phyloP scores from a whole-genome alignment of 2,329 filamentous ascomycete genomes.

The Penicillium sclerotigenum region DNA sequence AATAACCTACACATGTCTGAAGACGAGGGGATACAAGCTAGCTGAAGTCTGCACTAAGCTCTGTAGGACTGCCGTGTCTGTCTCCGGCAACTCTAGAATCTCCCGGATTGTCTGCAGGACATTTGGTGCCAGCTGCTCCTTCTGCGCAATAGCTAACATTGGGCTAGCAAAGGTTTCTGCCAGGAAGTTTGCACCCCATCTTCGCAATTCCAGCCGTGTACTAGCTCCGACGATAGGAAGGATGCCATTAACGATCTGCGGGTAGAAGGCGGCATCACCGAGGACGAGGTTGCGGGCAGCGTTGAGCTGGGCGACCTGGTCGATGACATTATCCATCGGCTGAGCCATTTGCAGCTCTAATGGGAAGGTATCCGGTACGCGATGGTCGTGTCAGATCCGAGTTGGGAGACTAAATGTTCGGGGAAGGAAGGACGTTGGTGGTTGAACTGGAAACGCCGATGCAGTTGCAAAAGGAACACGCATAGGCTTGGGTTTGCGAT shows the following conservation, averaged over 20 bases:
- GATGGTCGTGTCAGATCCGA: constrained; percentile 1
- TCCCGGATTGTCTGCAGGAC: constrained; percentile 74
- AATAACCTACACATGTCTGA: constrained; percentile 77
- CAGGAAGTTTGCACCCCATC: constrained; percentile 96
- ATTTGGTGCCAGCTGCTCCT: constrained; percentile 72
- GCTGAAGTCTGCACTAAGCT: constrained; percentile 83
- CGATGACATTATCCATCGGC: constrained; percentile 57
- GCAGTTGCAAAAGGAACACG: constrained; percentile 12
- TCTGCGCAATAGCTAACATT: constrained; percentile 70
- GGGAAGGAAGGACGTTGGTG: constrained; percentile 5
- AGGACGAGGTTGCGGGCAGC: constrained; percentile 87
- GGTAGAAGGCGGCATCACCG: constrained; percentile 81
- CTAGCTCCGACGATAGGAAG: constrained; percentile 81
- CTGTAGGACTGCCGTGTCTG: constrained; percentile 78
- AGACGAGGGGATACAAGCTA: constrained; percentile 87
- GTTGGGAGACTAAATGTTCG: neutral
- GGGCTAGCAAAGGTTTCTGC: constrained; percentile 95
- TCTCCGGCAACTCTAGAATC: constrained; percentile 66
- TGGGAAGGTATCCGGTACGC: constrained; percentile 8
- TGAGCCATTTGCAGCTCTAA: constrained; percentile 53
- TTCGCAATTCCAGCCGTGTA: constrained; percentile 73
- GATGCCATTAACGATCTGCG: constrained; percentile 85
- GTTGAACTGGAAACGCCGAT: constrained; percentile 8
- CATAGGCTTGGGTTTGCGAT: neutral
- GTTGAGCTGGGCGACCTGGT: constrained; percentile 84